phyloP scores from a whole-genome alignment of 1,284 basidiomycete genomes.

The Ganoderma meredithae region DNA sequence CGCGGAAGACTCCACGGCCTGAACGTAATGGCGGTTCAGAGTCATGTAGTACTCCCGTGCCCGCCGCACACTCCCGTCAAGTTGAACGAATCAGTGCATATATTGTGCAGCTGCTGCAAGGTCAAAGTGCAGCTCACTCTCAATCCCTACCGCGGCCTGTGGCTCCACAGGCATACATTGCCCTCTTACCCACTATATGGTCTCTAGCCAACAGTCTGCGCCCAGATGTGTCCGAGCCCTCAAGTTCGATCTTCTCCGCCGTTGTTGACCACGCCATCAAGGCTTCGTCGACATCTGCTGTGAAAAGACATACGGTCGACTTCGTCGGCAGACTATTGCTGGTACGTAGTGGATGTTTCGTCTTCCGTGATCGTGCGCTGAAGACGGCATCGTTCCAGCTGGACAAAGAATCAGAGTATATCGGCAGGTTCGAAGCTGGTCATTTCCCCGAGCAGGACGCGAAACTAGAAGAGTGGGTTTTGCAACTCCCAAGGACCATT shows the following conservation, averaged over 20 bases:
- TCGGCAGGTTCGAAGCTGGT: conserved; percentile 55
- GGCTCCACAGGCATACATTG: conserved; percentile 67
- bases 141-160: conserved; percentile 53
- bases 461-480: conserved; percentile 67
- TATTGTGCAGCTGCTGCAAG: conserved; percentile 70
- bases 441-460: conserved; percentile 42
- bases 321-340: conserved; percentile 76
- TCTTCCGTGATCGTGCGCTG: too few species aligned
- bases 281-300: conserved; percentile 60
- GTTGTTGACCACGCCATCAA: conserved; percentile 66
- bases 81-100: conserved; percentile 71
- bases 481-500: conserved; percentile 76
- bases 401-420: conserved; percentile 63
- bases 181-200: conserved; percentile 87
- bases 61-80: conserved; percentile 44
- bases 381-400: conserved; percentile 52
- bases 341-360: conserved; percentile 53
- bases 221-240: conserved; percentile 36
- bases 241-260: conserved; percentile 54
- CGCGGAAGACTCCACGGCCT: conserved; percentile 2
- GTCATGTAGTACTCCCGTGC: background rate
- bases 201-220: conserved; percentile 65
- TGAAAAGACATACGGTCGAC: conserved; percentile 72
- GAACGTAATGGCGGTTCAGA: background rate
- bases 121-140: conserved; percentile 55